Evolutionary conservation across 75 land plant genomes (phyloP).

Genomic region (Larix kaempferi): DNA sequence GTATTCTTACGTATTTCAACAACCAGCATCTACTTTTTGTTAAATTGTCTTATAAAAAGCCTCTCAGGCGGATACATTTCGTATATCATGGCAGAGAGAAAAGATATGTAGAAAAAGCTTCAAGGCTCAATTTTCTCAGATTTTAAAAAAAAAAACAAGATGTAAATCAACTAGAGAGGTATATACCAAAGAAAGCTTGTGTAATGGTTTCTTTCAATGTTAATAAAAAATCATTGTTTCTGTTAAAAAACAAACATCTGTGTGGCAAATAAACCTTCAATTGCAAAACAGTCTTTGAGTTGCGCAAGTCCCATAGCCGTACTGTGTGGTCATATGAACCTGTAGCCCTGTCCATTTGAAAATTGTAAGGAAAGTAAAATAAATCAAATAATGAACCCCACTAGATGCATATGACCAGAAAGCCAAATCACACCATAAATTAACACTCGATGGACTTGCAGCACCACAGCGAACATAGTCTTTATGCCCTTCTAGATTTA

Average conservation of each 20-base stretch:
- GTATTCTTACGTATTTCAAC: too few species aligned
- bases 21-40: too few species aligned
- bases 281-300: conserved; percentile 21
- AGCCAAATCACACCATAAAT: conserved; percentile 35
- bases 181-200: too few species aligned
- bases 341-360: conserved; percentile 37
- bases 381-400: background rate
- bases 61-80: too few species aligned
- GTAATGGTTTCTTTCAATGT: too few species aligned
- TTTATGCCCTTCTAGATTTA: conserved; percentile 54
- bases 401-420: background rate
- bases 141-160: too few species aligned
- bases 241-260: too few species aligned
- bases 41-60: too few species aligned
- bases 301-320: conserved; percentile 82
- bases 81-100: background rate
- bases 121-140: too few species aligned
- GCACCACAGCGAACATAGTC: conserved; percentile 89
- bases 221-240: too few species aligned
- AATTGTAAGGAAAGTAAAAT: conserved; percentile 4
- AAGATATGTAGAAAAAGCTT: too few species aligned
- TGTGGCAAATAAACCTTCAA: conserved; percentile 23
- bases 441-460: conserved; percentile 42
- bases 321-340: conserved; percentile 93
- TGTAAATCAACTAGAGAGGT: too few species aligned